Conservation (phyloP, 2,329 filamentous ascomycete genomes). For the Venturia aucupariae region DNA sequence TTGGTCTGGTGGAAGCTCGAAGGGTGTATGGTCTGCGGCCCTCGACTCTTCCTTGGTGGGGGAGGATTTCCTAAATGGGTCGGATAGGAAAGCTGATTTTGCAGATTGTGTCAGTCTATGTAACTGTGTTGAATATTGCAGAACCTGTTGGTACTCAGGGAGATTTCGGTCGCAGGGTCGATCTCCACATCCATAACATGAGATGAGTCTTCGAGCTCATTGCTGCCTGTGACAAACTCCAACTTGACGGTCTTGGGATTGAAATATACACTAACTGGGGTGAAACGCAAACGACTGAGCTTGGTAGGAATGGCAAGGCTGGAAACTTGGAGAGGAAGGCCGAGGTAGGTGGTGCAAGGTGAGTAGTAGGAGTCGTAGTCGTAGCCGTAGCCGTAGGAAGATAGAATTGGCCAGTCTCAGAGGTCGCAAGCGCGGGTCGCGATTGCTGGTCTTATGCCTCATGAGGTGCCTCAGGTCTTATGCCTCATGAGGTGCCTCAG, state of each 20-base stretch:
- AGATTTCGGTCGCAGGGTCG: not conserved
- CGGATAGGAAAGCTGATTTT: constrained; percentile 1
- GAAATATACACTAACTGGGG: not conserved
- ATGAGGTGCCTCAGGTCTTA: not conserved
- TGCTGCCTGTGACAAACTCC: not conserved
- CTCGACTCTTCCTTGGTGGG: not conserved
- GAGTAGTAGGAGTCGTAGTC: not conserved
- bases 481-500: not conserved
- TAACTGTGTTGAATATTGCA: not conserved
- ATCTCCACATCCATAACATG: not conserved
- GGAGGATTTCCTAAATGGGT: not conserved
- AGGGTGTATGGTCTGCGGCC: not conserved
- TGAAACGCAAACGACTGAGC: not conserved
- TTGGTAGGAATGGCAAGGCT: not conserved
- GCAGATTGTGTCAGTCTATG: not conserved
- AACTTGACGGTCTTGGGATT: not conserved
- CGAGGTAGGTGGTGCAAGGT: not conserved
- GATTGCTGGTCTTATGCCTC: too few species aligned
- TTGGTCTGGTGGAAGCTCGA: not conserved
- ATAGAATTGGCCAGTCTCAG: not conserved
- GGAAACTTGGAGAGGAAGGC: not conserved
- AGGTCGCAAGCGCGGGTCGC: not conserved
- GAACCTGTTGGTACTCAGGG: not conserved
- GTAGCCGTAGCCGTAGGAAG: too few species aligned
- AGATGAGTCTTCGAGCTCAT: constrained; percentile 1